Evolutionary conservation across 2,329 filamentous ascomycete species (phyloP).

Genomic region (Aspergillus sp.): DNA sequence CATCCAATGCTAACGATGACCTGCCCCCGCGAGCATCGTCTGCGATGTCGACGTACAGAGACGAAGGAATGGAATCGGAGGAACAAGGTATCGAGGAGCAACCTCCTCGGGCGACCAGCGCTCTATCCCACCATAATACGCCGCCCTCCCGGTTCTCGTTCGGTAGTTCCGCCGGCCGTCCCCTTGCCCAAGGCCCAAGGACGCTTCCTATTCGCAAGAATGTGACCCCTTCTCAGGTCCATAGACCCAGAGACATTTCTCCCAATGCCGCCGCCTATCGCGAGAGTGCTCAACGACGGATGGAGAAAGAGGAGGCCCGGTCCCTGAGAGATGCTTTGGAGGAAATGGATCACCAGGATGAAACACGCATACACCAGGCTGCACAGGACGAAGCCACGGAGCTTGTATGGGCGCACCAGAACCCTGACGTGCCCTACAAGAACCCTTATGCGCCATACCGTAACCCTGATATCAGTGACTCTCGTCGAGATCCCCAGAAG

Average conservation of each 20-base stretch:
- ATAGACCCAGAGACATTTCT: constrained; percentile 19
- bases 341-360: constrained; percentile 49
- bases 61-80: constrained; percentile 10
- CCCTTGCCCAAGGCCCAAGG: constrained; percentile 31
- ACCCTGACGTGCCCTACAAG: constrained; percentile 41
- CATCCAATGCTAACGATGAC: constrained; percentile 15
- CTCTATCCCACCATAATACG: constrained; percentile 31
- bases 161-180: constrained; percentile 24
- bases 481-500: constrained; percentile 37
- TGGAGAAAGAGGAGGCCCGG: constrained; percentile 50
- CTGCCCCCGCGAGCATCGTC: constrained; percentile 35
- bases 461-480: constrained; percentile 34
- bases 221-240: constrained; percentile 27
- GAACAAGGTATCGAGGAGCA: constrained; percentile 13
- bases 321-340: constrained; percentile 49
- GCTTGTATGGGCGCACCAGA: constrained; percentile 54
- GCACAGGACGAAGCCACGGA: constrained; percentile 56
- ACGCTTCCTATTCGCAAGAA: constrained; percentile 24
- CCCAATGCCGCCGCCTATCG: constrained; percentile 40
- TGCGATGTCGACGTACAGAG: constrained; percentile 31
- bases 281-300: constrained; percentile 46
- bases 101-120: constrained; percentile 30
- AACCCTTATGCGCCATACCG: constrained; percentile 41
- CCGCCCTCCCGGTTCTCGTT: constrained; percentile 19
- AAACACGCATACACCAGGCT: constrained; percentile 44